Evolutionary conservation across 257 asterid species (phyloP).

Genomic region (Ballota nigra): DNA sequence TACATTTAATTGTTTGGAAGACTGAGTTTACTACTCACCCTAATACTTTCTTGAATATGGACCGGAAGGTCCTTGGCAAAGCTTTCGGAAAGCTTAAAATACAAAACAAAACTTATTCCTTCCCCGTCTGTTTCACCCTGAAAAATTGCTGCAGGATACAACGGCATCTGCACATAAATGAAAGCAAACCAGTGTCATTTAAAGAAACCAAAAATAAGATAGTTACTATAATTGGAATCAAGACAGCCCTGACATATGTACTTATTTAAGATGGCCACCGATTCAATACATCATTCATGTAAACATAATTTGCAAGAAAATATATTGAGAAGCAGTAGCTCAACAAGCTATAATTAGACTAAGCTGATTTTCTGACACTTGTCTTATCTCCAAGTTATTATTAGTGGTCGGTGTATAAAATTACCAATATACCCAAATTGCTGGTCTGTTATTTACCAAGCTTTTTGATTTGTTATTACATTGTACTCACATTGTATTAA

Average conservation of each 20-base stretch:
- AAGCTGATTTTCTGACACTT: neutral
- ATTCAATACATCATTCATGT: neutral
- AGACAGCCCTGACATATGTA: neutral
- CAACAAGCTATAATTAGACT: neutral
- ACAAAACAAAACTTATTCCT: constrained; percentile 84
- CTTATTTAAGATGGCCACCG: neutral
- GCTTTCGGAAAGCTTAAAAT: constrained; percentile 76
- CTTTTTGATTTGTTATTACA: neutral
- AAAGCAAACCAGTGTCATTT: neutral
- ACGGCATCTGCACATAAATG: constrained; percentile 61
- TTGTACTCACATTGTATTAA: neutral
- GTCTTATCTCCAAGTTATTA: neutral
- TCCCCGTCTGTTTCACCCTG: constrained; percentile 89
- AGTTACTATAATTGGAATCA: neutral
- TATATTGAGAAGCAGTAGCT: neutral
- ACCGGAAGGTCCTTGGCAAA: constrained; percentile 60
- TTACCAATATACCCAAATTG: neutral
- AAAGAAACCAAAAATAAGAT: neutral
- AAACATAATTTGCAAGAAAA: neutral
- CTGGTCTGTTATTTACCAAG: neutral
- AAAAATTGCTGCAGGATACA: constrained; percentile 81
- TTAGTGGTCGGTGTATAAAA: neutral
- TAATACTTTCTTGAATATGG: constrained; percentile 70
- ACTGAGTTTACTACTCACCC: constrained; percentile 41
- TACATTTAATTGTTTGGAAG: neutral